Conservation (phyloP, 129 eudicot species). For the Lactuca sativa region DNA sequence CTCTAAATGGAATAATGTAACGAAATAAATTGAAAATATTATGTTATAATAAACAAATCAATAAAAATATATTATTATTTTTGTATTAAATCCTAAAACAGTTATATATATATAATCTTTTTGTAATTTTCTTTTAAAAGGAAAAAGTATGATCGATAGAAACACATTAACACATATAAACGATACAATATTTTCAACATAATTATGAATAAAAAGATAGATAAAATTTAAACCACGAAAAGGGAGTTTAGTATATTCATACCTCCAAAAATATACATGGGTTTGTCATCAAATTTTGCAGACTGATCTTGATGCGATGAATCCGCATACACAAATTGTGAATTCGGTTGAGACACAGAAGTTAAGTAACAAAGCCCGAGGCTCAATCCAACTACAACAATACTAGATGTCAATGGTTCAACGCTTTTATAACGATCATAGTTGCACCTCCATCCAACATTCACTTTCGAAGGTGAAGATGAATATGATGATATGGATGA, state of each 20-base stretch:
- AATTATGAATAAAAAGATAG: too few relatives aligned
- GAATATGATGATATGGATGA: conserved; percentile 3
- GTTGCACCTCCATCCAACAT: conserved; percentile 2
- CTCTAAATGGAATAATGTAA: too few relatives aligned
- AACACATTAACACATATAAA: background rate
- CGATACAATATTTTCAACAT: too few relatives aligned
- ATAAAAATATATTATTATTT: too few relatives aligned
- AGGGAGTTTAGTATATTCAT: background rate
- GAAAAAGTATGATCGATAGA: too few relatives aligned
- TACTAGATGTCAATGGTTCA: conserved; percentile 37
- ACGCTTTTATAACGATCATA: conserved; percentile 1
- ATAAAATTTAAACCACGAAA: background rate
- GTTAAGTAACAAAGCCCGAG: conserved; percentile 42
- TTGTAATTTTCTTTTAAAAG: too few relatives aligned
- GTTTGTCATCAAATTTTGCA: conserved; percentile 38
- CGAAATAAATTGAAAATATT: too few relatives aligned
- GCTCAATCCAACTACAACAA: conserved; percentile 48
- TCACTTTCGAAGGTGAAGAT: background rate
- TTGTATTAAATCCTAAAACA: too few relatives aligned
- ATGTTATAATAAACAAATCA: too few relatives aligned
- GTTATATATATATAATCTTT: too few relatives aligned
- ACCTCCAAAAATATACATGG: conserved; percentile 57
- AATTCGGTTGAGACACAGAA: conserved; percentile 16
- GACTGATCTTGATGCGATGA: conserved; percentile 40
- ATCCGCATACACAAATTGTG: conserved; percentile 49